Evolutionary conservation across 768 basidiomycete species (phyloP), one percentile per base, ranked within the genome.

Genomic region (Xerocomus spinulosus): DNA sequence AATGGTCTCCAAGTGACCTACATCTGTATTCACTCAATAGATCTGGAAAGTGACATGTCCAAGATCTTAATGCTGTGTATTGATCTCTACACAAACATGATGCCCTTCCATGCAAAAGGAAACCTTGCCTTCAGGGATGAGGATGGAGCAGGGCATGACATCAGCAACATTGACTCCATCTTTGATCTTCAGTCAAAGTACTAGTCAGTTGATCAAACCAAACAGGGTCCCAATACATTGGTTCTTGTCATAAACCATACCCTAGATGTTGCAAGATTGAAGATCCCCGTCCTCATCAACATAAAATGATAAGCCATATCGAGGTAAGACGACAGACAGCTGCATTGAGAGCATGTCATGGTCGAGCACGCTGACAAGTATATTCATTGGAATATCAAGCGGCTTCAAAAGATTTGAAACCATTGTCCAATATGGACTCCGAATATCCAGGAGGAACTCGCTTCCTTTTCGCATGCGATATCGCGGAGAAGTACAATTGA

Each of bases 161-260:
- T 49, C 48, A 3, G 1, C 18, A 39, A 12, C 26, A 4, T 34
- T 24, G 33, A n/a, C n/a, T n/a, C 26, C 3, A 3, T 44, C 55
- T 20, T n/a, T 36, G 20, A 12, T 0, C 9, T 53, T 62, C 38
- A 54, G 57, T n/a, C 73, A 62, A 30, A 77, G 65, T 4, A 78
- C 63, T 13, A 76, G 70, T 29, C 60, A 67, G 29, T 60, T 68
- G 29, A 37, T 25, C 28, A 79, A 54, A 9, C 78, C 78, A 32
- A 75, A 66, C 53, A 80, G 58, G 0, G 73, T 70, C 1, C 74
- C 74, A 3, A 59, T 56, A 1, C 63, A 74, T 48, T 78, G 78
- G 28, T 60, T 43, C 2, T 40, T 2, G 39, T 76, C 73, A 15
- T 77, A 59, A 13, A 72, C 56, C 65, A 73, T 74, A 14, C 60